These are phyloP conservation scores for Fraxinus pennsylvanica DNA, from an alignment of 257 asterid genomes.

Conservation along the genomic window DNA sequence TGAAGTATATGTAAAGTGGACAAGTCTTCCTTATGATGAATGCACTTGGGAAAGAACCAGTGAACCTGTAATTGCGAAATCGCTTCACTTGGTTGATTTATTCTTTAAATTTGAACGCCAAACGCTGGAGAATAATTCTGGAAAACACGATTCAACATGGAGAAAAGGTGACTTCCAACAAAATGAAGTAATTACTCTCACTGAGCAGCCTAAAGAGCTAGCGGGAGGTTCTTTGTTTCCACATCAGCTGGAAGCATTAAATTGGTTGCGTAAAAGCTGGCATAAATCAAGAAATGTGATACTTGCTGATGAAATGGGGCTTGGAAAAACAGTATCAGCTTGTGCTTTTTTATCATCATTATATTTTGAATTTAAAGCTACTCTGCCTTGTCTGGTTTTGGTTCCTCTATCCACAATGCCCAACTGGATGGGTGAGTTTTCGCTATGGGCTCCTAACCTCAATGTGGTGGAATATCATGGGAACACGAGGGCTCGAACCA, in stretches of 20 bases:
- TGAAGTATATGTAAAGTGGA: conserved; percentile 86
- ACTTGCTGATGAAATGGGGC: conserved; percentile 99
- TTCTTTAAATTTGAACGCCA: conserved; percentile 73
- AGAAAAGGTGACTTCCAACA: conserved; percentile 43
- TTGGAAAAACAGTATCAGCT: conserved; percentile 96
- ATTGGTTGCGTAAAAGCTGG: conserved; percentile 99
- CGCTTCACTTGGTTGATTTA: conserved; percentile 61
- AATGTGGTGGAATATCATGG: conserved; percentile 98
- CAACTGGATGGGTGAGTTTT: conserved; percentile 97
- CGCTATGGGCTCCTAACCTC: conserved; percentile 90
- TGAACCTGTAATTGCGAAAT: conserved; percentile 66
- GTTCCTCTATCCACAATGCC: conserved; percentile 99
- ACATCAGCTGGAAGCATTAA: conserved; percentile 96
- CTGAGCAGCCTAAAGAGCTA: conserved; percentile 91
- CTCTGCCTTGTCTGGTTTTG: conserved; percentile 86
- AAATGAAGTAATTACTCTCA: conserved; percentile 62
- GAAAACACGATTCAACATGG: conserved; percentile 40
- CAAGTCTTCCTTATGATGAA: conserved; percentile 85
- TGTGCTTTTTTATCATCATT: conserved; percentile 86
- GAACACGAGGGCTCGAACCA: conserved; percentile 70
- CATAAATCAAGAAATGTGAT: conserved; percentile 85
- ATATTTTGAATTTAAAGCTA: conserved; percentile 75
- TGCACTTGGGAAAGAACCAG: conserved; percentile 96
- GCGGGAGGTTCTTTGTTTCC: conserved; percentile 87
- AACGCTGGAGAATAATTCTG: conserved; percentile 53